Evolutionary conservation across 148 eudicot species (phyloP), one percentile per base, ranked within the genome.

Genomic region (Tetragonia tetragonoides): DNA sequence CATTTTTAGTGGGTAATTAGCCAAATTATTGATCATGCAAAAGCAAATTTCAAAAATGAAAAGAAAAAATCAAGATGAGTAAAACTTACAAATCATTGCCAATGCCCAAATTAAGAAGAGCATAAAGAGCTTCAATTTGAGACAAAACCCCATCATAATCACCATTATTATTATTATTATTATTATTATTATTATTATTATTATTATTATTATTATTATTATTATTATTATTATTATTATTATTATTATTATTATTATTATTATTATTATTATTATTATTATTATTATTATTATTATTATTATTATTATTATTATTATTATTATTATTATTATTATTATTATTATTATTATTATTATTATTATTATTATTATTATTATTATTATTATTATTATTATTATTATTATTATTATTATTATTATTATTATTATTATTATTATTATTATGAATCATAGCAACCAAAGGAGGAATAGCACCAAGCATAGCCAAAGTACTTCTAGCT

Each of bases 381-480:
- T 42, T 9, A 18, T 61, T n/a, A 41, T 20, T 28, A 14, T 0
- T 7, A 66, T 42, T 9, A 18, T 61, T n/a, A 41, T 20, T 28
- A 14, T 0, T 7, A 66, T 42, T 9, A 18, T 61, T n/a, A 41
- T 20, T 28, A 14, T 0, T 7, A 66, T 42, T 9, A 18, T 61
- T n/a, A 41, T 20, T 28, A 14, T 0, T 7, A 66, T 42, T 9
- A 18, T 61, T 16, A 62, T 57, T 6, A 49, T 59, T 64, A 20
- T 72, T 80, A 80, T 87, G 90, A 14, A 95, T 80, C 84, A 95
- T 61, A 0, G 79, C 82, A 15, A 95, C 87, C 12, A 95, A 85
- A 7, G 97, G 94, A 3, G 99, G 97, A 80, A 95, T 95, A 6
- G 92, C 97, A 46, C 99, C 99, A n/a, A 95, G 87, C 84, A 93